Evolutionary conservation across 176 grass and related monocot species (phyloP).

Genomic region (Hsuehochloa calcarea): DNA sequence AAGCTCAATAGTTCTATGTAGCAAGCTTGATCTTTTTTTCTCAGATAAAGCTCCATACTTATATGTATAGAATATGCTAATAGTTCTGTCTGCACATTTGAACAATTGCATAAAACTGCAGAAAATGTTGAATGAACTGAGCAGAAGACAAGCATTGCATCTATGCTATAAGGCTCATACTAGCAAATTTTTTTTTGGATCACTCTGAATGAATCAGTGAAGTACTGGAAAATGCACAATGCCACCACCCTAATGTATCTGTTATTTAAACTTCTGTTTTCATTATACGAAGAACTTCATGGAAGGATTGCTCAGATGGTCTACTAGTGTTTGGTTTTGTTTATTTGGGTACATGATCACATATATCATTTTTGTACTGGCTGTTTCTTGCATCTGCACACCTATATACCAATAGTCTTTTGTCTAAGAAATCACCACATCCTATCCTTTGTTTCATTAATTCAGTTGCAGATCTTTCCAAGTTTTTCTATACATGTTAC

Average conservation of each 20-base stretch:
- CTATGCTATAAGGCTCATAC: not conserved
- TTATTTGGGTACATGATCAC: not conserved
- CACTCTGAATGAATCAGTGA: not conserved
- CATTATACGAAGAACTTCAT: not conserved
- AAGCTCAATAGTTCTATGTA: not conserved
- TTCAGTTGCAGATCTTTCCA: not conserved
- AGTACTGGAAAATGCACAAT: not conserved
- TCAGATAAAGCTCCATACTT: not conserved
- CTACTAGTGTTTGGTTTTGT: not conserved
- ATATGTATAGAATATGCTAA: not conserved
- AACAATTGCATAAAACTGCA: not conserved
- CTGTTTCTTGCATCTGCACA: not conserved
- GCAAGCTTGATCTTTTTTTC: not conserved
- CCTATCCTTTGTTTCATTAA: not conserved
- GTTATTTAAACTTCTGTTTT: not conserved
- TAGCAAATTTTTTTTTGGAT: not conserved
- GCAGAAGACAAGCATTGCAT: not conserved
- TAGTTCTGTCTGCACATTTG: not conserved
- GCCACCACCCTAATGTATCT: not conserved
- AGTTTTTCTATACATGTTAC: constrained; percentile 18
- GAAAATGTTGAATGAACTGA: not conserved
- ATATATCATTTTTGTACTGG: not conserved
- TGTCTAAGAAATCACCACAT: not conserved
- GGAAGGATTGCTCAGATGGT: not conserved
- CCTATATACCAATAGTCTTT: not conserved